Conservation (phyloP, 352 stramenopile species). For the Poterioochromonas sp. region DNA sequence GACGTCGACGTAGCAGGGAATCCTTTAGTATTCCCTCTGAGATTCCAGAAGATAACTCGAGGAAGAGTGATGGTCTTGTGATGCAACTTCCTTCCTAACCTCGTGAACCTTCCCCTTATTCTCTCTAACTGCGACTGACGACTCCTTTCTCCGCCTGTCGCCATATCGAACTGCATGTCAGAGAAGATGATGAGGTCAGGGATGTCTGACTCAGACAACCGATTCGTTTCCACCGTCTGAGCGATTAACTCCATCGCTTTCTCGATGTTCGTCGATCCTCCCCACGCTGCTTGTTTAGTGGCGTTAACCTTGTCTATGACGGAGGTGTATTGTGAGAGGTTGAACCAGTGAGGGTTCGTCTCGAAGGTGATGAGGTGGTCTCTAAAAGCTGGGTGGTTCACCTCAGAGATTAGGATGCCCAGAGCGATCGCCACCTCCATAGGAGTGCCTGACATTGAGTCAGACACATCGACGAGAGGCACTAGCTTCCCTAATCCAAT, state of each 20-base stretch:
- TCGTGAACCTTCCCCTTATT: not conserved
- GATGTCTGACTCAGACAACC: constrained; percentile 50
- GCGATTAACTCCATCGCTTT: constrained; percentile 57
- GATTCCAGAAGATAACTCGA: constrained; percentile 65
- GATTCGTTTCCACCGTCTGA: constrained; percentile 43
- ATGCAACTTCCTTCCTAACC: not conserved
- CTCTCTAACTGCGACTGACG: constrained; percentile 23
- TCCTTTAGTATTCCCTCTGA: constrained; percentile 40
- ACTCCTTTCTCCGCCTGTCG: constrained; percentile 46
- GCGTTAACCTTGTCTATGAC: constrained; percentile 46
- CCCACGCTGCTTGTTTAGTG: constrained; percentile 43
- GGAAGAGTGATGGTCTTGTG: constrained; percentile 48
- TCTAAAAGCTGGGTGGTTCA: constrained; percentile 42
- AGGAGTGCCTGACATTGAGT: constrained; percentile 47
- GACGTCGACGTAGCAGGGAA: constrained; percentile 26
- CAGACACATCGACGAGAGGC: constrained; percentile 49
- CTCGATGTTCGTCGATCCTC: constrained; percentile 55
- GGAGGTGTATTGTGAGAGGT: not conserved
- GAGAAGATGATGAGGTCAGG: constrained; percentile 64
- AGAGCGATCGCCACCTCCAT: constrained; percentile 53
- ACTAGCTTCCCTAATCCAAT: constrained; percentile 45
- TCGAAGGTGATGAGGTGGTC: constrained; percentile 51
- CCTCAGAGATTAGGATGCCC: constrained; percentile 47
- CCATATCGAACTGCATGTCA: constrained; percentile 67
- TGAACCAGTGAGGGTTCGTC: constrained; percentile 41